Percentiles rank a stretch among this genome's conserved stretches.
phyloP scores from a whole-genome alignment of 192 early-diverging fungal genomes.

The Allomyces javanicus region DNA sequence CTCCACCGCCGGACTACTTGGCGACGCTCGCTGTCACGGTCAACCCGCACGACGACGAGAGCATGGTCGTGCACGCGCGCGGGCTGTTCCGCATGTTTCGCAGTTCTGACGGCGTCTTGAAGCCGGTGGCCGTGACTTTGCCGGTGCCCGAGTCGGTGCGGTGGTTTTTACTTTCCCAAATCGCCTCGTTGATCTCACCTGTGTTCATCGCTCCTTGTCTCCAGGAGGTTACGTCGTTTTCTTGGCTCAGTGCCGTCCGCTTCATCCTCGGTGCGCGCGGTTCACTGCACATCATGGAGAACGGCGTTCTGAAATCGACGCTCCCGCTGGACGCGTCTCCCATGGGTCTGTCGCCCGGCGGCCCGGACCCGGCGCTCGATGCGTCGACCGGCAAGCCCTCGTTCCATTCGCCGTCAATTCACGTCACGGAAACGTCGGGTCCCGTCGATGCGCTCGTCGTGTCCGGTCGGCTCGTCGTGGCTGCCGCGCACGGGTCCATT shows the following conservation, averaged over 20 bases:
- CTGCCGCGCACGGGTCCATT: background rate
- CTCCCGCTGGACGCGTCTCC: no score
- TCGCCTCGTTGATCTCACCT: background rate
- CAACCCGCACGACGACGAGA: slow-evolving; percentile 23
- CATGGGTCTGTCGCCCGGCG: no score
- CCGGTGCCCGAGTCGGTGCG: slow-evolving; percentile 1
- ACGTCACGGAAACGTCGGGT: background rate
- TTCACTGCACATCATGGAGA: background rate
- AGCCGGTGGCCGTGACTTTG: slow-evolving; percentile 1
- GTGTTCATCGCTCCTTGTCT: background rate
- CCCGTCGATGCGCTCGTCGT: background rate
- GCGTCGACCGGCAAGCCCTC: no score
- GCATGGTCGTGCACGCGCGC: slow-evolving; percentile 14
- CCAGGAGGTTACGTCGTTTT: slow-evolving; percentile 9
- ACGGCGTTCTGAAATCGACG: background rate
- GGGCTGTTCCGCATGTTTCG: slow-evolving; percentile 14
- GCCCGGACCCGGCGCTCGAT: no score
- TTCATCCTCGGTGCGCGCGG: slow-evolving; percentile 13
- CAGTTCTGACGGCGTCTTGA: slow-evolving; percentile 21
- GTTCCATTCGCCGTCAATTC: no score
- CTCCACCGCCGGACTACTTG: background rate
- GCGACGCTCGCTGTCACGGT: slow-evolving; percentile 7
- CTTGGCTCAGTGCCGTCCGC: slow-evolving; percentile 12
- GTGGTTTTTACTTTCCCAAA: background rate
- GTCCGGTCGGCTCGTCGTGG: background rate